These are phyloP conservation scores for Ophiorrhiza pumila DNA, from an alignment of 257 asterid species.

Conservation along the genomic window DNA sequence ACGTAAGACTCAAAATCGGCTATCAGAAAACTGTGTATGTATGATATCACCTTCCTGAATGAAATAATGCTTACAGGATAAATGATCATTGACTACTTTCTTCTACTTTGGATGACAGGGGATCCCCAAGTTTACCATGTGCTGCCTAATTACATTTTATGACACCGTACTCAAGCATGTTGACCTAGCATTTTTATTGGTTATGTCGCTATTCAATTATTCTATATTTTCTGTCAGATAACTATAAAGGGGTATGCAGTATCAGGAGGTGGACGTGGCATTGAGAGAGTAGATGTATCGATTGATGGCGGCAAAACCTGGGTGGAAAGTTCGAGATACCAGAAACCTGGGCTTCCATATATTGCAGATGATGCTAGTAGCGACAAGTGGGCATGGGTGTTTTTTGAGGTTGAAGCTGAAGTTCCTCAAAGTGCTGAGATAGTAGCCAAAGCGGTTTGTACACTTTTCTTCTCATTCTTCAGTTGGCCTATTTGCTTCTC, in stretches of 20 bases:
- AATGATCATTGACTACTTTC: too few species aligned
- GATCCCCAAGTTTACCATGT: too few species aligned
- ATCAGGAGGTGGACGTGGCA: slow-evolving; percentile 97
- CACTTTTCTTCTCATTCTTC: slow-evolving; percentile 8
- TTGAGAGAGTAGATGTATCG: slow-evolving; percentile 89
- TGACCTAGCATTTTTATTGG: neutral
- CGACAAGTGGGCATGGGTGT: slow-evolving; percentile 98
- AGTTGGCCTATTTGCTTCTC: neutral
- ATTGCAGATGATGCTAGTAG: slow-evolving; percentile 52
- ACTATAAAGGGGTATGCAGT: slow-evolving; percentile 84
- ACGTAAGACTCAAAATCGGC: neutral
- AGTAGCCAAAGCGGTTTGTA: slow-evolving; percentile 89
- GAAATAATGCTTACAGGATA: too few species aligned
- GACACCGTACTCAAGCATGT: neutral
- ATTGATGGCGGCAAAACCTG: slow-evolving; percentile 86
- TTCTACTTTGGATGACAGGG: too few species aligned
- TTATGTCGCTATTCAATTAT: neutral
- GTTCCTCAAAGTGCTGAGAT: slow-evolving; percentile 58
- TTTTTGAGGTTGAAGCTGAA: slow-evolving; percentile 80
- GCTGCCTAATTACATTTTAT: too few species aligned
- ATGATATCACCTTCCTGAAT: too few species aligned
- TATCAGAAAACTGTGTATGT: neutral
- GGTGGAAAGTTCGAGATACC: slow-evolving; percentile 82
- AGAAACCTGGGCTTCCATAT: slow-evolving; percentile 63
- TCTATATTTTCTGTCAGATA: slow-evolving; percentile 42